phyloP scores from a whole-genome alignment of 2,329 filamentous ascomycete species.

The Dichotomopilus funicola region DNA sequence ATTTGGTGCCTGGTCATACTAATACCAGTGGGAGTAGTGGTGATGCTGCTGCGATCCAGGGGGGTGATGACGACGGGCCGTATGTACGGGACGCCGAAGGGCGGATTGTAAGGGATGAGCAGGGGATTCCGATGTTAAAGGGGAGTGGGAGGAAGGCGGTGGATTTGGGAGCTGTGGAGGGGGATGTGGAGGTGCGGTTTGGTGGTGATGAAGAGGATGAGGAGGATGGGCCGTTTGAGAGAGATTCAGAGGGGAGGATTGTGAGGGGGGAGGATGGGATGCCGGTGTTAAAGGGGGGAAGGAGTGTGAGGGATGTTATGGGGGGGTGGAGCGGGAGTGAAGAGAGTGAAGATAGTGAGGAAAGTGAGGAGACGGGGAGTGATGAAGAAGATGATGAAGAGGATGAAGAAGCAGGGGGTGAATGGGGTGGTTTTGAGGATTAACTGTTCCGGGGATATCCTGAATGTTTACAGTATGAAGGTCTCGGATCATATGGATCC shows the following conservation, averaged over 20 bases:
- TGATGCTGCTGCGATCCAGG: not conserved
- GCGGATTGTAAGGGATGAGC: constrained; percentile 26
- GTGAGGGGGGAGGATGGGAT: constrained; percentile 26
- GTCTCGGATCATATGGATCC: too few species aligned
- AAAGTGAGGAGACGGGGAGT: constrained; percentile 6
- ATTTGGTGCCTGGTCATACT: too few species aligned
- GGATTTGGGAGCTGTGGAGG: constrained; percentile 10
- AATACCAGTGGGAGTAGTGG: not conserved
- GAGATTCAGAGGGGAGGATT: constrained; percentile 27
- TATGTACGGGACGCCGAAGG: constrained; percentile 24
- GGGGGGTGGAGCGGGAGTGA: not conserved
- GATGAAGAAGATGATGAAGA: not conserved
- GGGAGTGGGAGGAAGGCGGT: constrained; percentile 19
- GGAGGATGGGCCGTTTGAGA: constrained; percentile 27
- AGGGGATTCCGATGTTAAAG: constrained; percentile 29
- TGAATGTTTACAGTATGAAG: too few species aligned
- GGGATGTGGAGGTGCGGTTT: constrained; percentile 4
- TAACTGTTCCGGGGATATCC: not conserved
- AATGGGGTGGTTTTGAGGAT: constrained; percentile 20
- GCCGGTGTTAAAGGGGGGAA: constrained; percentile 23
- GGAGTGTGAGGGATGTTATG: not conserved
- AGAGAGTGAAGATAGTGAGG: constrained; percentile 13
- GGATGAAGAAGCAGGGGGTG: constrained; percentile 3
- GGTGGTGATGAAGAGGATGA: constrained; percentile 7
- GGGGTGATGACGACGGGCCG: not conserved